Evolutionary conservation across 495 filamentous ascomycete genomes (phyloP).

Genomic region (Cercophora sp.): DNA sequence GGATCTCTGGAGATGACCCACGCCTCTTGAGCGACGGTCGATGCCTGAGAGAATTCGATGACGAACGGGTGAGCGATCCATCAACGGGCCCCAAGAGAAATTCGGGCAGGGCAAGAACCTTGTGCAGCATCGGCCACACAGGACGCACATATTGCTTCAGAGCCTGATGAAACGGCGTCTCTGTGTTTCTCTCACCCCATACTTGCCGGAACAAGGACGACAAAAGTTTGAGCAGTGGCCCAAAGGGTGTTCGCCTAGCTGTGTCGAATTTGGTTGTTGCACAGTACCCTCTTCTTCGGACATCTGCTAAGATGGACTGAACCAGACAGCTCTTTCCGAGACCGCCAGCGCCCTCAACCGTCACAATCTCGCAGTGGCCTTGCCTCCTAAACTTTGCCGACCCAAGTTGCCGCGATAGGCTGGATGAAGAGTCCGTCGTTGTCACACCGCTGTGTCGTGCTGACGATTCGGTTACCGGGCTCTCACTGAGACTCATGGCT

Average conservation of each 20-base stretch:
- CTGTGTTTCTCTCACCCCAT: constrained; percentile 83
- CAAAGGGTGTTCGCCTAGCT: constrained; percentile 75
- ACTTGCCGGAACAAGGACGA: constrained; percentile 85
- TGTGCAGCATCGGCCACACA: constrained; percentile 74
- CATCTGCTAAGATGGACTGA: constrained; percentile 69
- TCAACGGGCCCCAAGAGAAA: constrained; percentile 53
- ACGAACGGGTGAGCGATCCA: constrained; percentile 11
- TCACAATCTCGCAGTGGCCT: constrained; percentile 72
- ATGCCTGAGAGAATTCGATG: constrained; percentile 18
- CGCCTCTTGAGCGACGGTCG: constrained; percentile 31
- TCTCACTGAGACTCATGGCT: constrained; percentile 28
- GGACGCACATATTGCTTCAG: constrained; percentile 69
- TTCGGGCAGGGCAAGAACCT: constrained; percentile 74
- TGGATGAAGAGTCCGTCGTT: constrained; percentile 30
- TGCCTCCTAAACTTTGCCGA: constrained; percentile 59
- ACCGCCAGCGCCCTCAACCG: constrained; percentile 70
- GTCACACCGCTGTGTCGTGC: constrained; percentile 26
- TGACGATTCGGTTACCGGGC: constrained; percentile 23
- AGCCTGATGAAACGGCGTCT: constrained; percentile 73
- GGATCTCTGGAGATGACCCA: constrained; percentile 40
- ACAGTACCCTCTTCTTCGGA: constrained; percentile 73
- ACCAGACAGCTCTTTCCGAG: constrained; percentile 81
- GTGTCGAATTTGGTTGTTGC: constrained; percentile 81
- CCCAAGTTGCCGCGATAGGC: constrained; percentile 41
- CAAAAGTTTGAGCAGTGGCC: constrained; percentile 73